phyloP scores from a whole-genome alignment of 768 basidiomycete species.

The Boletus tomentosulus region DNA sequence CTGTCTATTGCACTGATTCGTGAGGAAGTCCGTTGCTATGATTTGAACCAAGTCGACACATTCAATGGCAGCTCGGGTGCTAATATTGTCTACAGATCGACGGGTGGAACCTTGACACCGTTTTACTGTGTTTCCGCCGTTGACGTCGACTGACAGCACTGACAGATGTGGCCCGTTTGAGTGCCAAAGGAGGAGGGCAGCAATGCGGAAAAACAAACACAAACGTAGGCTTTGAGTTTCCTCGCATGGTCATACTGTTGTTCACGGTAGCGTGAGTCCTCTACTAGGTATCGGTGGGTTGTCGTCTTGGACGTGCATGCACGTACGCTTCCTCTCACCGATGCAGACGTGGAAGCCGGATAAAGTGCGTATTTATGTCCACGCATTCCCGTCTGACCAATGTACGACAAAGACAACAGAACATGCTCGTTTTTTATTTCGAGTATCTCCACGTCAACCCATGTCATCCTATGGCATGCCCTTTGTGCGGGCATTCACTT shows the following conservation, averaged over 20 bases:
- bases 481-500: too few relatives aligned
- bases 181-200: slow-evolving; percentile 8
- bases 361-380: neutral
- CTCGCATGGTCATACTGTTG: slow-evolving; percentile 7
- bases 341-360: neutral
- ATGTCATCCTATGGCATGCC: slow-evolving; percentile 8
- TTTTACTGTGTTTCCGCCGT: slow-evolving; percentile 9
- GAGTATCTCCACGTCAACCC: slow-evolving; percentile 20
- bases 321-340: slow-evolving; percentile 1
- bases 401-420: neutral
- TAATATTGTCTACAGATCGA: neutral
- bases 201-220: neutral
- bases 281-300: neutral
- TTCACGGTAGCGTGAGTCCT: neutral
- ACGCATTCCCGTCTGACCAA: neutral
- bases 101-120: neutral
- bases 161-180: slow-evolving; percentile 14
- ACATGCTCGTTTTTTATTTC: neutral
- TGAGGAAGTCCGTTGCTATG: neutral
- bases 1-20: neutral
- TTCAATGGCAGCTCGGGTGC: neutral
- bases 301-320: slow-evolving; percentile 15
- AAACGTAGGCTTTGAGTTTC: slow-evolving; percentile 3
- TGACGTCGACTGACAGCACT: slow-evolving; percentile 6
- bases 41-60: neutral